Conservation (phyloP, 306 rosid species). For the Inga oerstediana region DNA sequence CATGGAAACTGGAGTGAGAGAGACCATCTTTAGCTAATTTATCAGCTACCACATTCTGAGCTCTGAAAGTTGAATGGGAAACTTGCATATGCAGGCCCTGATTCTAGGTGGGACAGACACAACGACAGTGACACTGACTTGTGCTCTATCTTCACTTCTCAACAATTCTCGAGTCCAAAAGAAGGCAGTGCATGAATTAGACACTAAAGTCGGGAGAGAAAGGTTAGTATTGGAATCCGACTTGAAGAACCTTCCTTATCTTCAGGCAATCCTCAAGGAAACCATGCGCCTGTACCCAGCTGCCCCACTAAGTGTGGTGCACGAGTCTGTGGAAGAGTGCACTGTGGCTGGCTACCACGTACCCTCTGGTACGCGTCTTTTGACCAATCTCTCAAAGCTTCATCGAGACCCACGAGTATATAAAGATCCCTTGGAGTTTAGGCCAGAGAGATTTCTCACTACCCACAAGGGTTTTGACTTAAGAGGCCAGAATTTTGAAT, state of each 20-base stretch:
- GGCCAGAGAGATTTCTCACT: conserved; percentile 45
- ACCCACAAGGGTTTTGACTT: conserved; percentile 31
- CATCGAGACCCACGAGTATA: conserved; percentile 37
- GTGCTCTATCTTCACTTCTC: conserved; percentile 40
- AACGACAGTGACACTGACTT: conserved; percentile 35
- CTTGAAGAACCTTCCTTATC: conserved; percentile 37
- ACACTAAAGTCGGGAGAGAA: background rate
- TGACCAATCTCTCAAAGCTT: conserved; percentile 47
- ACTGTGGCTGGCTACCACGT: conserved; percentile 47
- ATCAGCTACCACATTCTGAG: too few species aligned
- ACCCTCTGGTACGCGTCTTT: conserved; percentile 46
- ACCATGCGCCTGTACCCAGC: conserved; percentile 57
- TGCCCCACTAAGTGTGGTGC: conserved; percentile 42
- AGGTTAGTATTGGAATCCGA: conserved; percentile 40
- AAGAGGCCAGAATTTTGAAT: conserved; percentile 34
- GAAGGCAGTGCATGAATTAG: conserved; percentile 36
- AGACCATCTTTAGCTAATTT: too few species aligned
- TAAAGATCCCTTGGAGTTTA: conserved; percentile 34
- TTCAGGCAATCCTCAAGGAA: conserved; percentile 57
- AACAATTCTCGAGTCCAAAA: conserved; percentile 32
- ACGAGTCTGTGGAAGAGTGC: conserved; percentile 48
- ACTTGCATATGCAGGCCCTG: background rate
- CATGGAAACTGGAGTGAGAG: too few species aligned
- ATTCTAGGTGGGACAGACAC: conserved; percentile 42
- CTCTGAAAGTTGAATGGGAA: background rate